Conservation (phyloP, 2,329 filamentous ascomycete genomes). For the Fusarium heterosporum region DNA sequence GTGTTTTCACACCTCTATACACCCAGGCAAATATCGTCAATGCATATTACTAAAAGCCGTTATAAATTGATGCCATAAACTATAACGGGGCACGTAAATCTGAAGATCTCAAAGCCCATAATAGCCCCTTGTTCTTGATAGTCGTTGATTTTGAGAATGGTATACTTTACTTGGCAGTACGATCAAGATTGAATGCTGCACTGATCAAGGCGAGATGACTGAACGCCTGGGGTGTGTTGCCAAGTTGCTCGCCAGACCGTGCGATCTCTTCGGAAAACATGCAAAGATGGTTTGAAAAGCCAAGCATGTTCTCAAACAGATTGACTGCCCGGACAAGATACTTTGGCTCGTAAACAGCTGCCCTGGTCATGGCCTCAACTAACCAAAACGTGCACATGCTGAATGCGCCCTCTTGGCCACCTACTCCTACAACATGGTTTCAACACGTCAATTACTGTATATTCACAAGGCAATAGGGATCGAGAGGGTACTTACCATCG, state of each 20-base stretch:
- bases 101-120: too few relatives aligned
- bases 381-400: slow-evolving; percentile 88
- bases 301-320: slow-evolving; percentile 82
- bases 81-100: neutral
- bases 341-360: slow-evolving; percentile 72
- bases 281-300: slow-evolving; percentile 79
- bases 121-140: neutral
- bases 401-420: slow-evolving; percentile 80
- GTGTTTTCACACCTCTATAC: too few relatives aligned
- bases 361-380: slow-evolving; percentile 80
- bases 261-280: slow-evolving; percentile 87
- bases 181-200: slow-evolving; percentile 80
- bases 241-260: slow-evolving; percentile 78
- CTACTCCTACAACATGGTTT: slow-evolving; percentile 65
- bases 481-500: slow-evolving; percentile 66
- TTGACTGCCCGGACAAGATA: slow-evolving; percentile 72
- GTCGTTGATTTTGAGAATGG: neutral
- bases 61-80: neutral
- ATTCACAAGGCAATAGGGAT: neutral
- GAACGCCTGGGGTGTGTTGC: slow-evolving; percentile 84
- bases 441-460: slow-evolving; percentile 8
- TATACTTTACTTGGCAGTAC: slow-evolving; percentile 51
- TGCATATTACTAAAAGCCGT: neutral
- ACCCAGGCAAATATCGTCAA: neutral
- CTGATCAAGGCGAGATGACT: slow-evolving; percentile 81